These are phyloP conservation scores for Populus pruinosa DNA, from an alignment of 345 rosid species.

Conservation along the genomic window DNA sequence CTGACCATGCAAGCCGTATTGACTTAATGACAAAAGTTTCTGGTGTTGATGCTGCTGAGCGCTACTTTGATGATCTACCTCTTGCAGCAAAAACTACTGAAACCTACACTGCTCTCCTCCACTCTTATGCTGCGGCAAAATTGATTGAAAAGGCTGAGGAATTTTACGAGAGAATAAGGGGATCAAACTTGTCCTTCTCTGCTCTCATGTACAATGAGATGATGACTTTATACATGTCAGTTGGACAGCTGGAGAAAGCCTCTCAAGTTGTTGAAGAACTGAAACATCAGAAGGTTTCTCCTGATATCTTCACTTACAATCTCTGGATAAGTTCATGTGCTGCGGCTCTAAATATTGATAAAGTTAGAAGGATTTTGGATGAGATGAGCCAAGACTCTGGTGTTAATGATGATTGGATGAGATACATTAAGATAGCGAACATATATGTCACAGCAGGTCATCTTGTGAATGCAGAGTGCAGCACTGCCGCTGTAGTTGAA, in stretches of 20 bases:
- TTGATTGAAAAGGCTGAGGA: conserved; percentile 59
- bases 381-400: conserved; percentile 57
- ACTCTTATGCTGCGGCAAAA: conserved; percentile 65
- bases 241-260: conserved; percentile 79
- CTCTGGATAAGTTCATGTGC: conserved; percentile 91
- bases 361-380: conserved; percentile 55
- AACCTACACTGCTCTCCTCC: conserved; percentile 90
- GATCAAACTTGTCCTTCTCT: conserved; percentile 42
- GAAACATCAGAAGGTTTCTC: conserved; percentile 53
- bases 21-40: conserved; percentile 85
- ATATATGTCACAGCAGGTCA: conserved; percentile 54
- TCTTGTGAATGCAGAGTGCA: conserved; percentile 40
- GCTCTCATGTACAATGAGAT: conserved; percentile 83
- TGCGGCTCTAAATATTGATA: conserved; percentile 50
- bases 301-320: conserved; percentile 80
- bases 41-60: conserved; percentile 87
- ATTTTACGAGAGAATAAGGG: conserved; percentile 55
- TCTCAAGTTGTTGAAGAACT: conserved; percentile 49
- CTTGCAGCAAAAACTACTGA: conserved; percentile 54
- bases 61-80: conserved; percentile 71
- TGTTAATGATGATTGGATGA: conserved; percentile 55
- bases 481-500: conserved; percentile 41
- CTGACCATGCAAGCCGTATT: conserved; percentile 66
- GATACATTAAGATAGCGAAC: conserved; percentile 47
- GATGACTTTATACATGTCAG: conserved; percentile 93